Conservation (phyloP, 495 filamentous ascomycete genomes). For the Extremus antarcticus region DNA sequence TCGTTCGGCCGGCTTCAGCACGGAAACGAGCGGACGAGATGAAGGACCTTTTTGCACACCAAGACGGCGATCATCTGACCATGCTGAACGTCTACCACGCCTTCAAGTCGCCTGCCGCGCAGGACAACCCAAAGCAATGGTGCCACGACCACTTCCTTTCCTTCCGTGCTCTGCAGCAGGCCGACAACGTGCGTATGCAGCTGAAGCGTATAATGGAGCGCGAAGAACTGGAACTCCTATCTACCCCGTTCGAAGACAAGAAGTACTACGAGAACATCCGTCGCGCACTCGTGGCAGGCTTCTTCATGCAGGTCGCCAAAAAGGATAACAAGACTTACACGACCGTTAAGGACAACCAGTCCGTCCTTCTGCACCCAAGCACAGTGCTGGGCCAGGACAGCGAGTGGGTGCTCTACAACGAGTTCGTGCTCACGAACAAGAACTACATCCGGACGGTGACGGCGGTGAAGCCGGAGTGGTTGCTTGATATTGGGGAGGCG, state of each 20-base stretch:
- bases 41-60: conserved; percentile 87
- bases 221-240: conserved; percentile 70
- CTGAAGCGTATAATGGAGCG: conserved; percentile 94
- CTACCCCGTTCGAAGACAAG: conserved; percentile 85
- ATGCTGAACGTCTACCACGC: conserved; percentile 98
- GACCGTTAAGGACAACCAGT: conserved; percentile 90
- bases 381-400: conserved; percentile 74
- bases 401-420: conserved; percentile 97
- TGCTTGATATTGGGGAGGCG: conserved; percentile 80
- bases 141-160: conserved; percentile 98
- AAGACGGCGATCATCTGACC: conserved; percentile 88
- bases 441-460: conserved; percentile 67
- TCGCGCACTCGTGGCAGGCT: conserved; percentile 82
- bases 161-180: conserved; percentile 73
- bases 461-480: conserved; percentile 65
- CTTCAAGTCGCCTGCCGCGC: conserved; percentile 67
- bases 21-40: conserved; percentile 94
- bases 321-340: conserved; percentile 77
- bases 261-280: conserved; percentile 97
- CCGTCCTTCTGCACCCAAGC: conserved; percentile 83
- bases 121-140: conserved; percentile 73
- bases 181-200: conserved; percentile 86
- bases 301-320: conserved; percentile 99
- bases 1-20: conserved; percentile 71
- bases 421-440: conserved; percentile 95